Evolutionary conservation across 208 protist genomes (phyloP).

Genomic region (Leishmania amazonensis): DNA sequence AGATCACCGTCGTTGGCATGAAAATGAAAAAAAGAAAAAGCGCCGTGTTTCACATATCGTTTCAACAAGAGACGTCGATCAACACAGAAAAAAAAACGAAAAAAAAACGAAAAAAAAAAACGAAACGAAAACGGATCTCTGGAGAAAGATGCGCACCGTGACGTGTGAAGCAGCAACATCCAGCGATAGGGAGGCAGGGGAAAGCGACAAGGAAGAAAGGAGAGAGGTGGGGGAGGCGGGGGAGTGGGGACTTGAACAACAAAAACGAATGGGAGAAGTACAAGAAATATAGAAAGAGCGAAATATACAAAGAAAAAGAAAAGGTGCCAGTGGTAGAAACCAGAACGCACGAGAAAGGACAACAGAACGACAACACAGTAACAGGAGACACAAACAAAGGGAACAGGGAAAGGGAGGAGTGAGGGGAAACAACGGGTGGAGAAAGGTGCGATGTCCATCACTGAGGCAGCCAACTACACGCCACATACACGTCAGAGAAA

Average conservation of each 20-base stretch:
- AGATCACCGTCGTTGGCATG: background rate
- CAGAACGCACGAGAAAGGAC: background rate
- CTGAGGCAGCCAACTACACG: background rate
- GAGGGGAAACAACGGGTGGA: background rate
- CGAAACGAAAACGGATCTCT: background rate
- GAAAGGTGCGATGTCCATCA: background rate
- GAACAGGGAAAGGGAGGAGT: background rate
- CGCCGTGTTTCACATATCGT: no score
- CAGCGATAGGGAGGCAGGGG: background rate
- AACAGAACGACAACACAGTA: background rate
- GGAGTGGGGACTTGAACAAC: background rate
- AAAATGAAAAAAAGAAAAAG: background rate
- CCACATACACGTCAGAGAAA: background rate
- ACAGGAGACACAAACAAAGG: background rate
- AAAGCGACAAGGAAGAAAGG: background rate
- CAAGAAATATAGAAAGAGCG: background rate
- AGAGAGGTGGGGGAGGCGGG: background rate
- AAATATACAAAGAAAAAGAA: background rate
- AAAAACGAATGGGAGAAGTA: background rate
- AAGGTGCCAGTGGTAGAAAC: background rate
- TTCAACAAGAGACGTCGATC: no score
- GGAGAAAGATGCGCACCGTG: background rate
- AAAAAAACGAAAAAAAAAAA: no score
- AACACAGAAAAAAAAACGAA: no score
- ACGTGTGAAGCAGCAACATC: background rate